A percentile compares a stretch with the other conserved stretches of the same genome.
Conservation (phyloP, 2,329 filamentous ascomycete genomes). For the Hymenoscyphus fraxineus region DNA sequence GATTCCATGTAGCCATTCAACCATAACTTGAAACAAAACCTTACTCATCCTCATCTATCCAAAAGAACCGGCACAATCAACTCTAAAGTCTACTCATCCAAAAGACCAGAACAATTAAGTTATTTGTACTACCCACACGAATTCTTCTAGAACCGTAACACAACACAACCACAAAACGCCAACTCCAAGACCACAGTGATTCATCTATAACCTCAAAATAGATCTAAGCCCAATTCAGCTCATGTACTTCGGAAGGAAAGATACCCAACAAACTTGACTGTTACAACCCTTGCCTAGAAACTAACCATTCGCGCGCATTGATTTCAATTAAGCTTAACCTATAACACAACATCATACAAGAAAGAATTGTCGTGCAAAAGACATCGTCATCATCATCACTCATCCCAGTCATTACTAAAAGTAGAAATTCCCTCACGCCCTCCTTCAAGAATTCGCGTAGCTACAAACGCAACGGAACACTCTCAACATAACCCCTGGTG, state of each 20-base stretch:
- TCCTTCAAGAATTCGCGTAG: neutral
- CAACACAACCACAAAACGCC: neutral
- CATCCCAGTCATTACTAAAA: neutral
- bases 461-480: too few relatives aligned
- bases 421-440: neutral
- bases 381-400: neutral
- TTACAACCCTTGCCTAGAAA: neutral
- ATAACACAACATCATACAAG: neutral
- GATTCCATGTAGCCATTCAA: too few relatives aligned
- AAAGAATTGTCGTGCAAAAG: neutral
- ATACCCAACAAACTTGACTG: neutral
- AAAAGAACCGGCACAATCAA: too few relatives aligned
- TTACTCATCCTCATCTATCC: too few relatives aligned
- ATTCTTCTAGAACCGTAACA: neutral
- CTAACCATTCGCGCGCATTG: neutral
- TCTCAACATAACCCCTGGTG: neutral
- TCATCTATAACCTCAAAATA: neutral
- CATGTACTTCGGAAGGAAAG: neutral
- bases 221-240: neutral
- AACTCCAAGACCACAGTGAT: neutral
- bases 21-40: too few relatives aligned
- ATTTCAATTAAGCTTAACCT: slow-evolving; percentile 11
- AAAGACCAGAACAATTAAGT: too few relatives aligned
- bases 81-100: too few relatives aligned
- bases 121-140: neutral